Evolutionary conservation across 257 asterid genomes (phyloP).

Genomic region (Asclepias syriaca): DNA sequence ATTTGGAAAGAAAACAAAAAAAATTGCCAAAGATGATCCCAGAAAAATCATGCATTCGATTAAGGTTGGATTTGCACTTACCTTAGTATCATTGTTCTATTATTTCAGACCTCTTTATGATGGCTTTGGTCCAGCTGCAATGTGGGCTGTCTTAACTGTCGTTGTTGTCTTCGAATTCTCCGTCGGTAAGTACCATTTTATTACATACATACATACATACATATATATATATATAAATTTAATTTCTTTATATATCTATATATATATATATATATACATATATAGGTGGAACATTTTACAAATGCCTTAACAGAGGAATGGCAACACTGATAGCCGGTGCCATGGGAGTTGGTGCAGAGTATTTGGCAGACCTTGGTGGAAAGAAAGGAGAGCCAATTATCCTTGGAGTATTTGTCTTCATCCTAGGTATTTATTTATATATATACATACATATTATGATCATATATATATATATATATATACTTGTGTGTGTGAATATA

Average conservation of each 20-base stretch:
- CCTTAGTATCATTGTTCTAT: slow-evolving; percentile 30
- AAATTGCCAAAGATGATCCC: slow-evolving; percentile 32
- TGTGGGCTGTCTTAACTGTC: slow-evolving; percentile 44
- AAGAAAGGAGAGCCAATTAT: slow-evolving; percentile 59
- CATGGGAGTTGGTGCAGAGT: slow-evolving; percentile 70
- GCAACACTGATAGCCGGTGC: slow-evolving; percentile 77
- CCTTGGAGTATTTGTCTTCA: slow-evolving; percentile 55
- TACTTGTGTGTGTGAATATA: too few species aligned
- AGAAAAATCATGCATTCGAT: slow-evolving; percentile 29
- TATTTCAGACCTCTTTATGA: slow-evolving; percentile 28
- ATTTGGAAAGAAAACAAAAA: slow-evolving; percentile 15
- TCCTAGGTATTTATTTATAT: slow-evolving; percentile 63
- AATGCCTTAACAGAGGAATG: slow-evolving; percentile 61
- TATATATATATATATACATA: too few species aligned
- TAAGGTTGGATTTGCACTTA: slow-evolving; percentile 41
- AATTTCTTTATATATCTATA: too few species aligned
- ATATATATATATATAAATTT: too few species aligned
- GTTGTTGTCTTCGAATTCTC: slow-evolving; percentile 40
- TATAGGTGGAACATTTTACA: slow-evolving; percentile 66
- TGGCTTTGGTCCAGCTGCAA: slow-evolving; percentile 34
- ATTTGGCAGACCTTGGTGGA: slow-evolving; percentile 57
- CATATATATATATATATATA: too few species aligned
- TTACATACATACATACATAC: too few species aligned
- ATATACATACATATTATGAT: background rate
- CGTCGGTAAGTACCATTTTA: slow-evolving; percentile 19